These are phyloP conservation scores for Curvularia lunata DNA, from an alignment of 2,329 filamentous ascomycete genomes.

Conservation along the genomic window DNA sequence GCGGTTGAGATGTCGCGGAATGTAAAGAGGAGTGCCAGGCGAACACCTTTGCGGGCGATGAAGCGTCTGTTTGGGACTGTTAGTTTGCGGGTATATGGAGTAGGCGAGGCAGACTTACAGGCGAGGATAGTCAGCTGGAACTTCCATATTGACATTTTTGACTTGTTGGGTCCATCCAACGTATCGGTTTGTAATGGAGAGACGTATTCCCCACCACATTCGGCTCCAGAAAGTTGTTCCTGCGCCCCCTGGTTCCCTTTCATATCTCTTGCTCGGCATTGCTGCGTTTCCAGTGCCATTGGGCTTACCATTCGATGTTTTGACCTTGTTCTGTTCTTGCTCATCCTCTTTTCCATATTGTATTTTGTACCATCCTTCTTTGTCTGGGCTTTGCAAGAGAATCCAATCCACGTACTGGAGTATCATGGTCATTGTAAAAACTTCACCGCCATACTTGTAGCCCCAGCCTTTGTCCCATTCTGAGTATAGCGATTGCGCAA, in stretches of 20 bases:
- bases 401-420: conserved; percentile 32
- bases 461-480: conserved; percentile 23
- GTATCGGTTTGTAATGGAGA: conserved; percentile 27
- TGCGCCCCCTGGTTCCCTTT: not conserved
- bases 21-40: conserved; percentile 22
- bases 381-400: conserved; percentile 30
- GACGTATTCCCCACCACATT: conserved; percentile 31
- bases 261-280: not conserved
- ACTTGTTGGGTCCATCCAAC: conserved; percentile 37
- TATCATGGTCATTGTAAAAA: conserved; percentile 10
- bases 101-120: conserved; percentile 20
- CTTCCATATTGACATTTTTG: conserved; percentile 34
- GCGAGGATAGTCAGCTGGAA: conserved; percentile 25
- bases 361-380: conserved; percentile 34
- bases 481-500: conserved; percentile 26
- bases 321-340: not conserved
- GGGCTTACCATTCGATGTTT: not conserved
- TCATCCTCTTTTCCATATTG: conserved; percentile 8
- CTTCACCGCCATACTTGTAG: conserved; percentile 20
- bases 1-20: conserved; percentile 20
- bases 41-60: conserved; percentile 25
- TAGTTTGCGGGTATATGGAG: not conserved
- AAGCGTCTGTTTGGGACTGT: conserved; percentile 23
- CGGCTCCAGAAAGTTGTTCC: conserved; percentile 20
- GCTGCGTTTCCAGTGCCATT: conserved; percentile 1